phyloP scores from a whole-genome alignment of 2,329 filamentous ascomycete genomes.

The Hypoxylon sp. region DNA sequence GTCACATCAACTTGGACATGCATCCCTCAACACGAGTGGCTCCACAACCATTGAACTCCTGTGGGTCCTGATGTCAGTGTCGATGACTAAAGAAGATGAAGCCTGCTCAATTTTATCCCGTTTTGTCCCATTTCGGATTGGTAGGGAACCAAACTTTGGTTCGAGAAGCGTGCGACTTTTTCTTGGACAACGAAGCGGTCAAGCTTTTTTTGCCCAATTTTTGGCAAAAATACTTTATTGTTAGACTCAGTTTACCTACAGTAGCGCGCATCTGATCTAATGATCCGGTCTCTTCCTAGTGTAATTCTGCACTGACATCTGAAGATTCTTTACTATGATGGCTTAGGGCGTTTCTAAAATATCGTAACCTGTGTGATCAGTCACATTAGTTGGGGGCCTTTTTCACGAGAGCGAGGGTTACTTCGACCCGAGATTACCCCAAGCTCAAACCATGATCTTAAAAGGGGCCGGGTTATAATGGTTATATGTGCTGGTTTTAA shows the following conservation, averaged over 20 bases:
- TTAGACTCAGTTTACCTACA: constrained; percentile 24
- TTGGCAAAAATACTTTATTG: constrained; percentile 11
- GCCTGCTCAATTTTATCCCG: constrained; percentile 35
- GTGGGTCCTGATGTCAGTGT: constrained; percentile 45
- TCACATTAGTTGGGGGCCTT: constrained; percentile 42
- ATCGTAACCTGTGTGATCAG: constrained; percentile 38
- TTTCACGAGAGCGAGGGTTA: constrained; percentile 46
- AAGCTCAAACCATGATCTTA: constrained; percentile 53
- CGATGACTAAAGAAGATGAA: constrained; percentile 40
- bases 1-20: constrained; percentile 37
- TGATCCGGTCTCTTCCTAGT: constrained; percentile 20
- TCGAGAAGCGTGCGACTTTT: constrained; percentile 35
- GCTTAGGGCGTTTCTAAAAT: constrained; percentile 32
- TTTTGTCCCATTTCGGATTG: constrained; percentile 41
- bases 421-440: constrained; percentile 57
- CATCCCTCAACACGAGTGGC: constrained; percentile 42
- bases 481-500: constrained; percentile 57
- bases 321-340: constrained; percentile 34
- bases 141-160: constrained; percentile 38
- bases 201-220: constrained; percentile 17
- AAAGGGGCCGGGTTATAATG: constrained; percentile 52
- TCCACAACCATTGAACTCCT: constrained; percentile 38
- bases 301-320: constrained; percentile 26
- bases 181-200: constrained; percentile 40
- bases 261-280: constrained; percentile 37